Evolutionary conservation across 1,139 yeast species (phyloP), one percentile per base, ranked within the genome.

Genomic region (Blastobotrys persicus): DNA sequence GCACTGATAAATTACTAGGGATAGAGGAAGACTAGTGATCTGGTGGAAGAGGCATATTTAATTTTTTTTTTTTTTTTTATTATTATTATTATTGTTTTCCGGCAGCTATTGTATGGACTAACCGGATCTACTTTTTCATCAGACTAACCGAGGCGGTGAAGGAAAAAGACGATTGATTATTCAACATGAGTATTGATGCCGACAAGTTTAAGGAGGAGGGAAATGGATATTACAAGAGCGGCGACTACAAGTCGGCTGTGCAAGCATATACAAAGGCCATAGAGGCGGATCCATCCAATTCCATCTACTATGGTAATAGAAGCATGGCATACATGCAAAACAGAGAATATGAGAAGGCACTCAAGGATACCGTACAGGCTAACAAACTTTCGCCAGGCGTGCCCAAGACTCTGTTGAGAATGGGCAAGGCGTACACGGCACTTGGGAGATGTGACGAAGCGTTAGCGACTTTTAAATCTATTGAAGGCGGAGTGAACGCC

Each of bases 281-380:
- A 14, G 61, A 60, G 14, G 57, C 62, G 16, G 74, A 65, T 49
- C 72, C 74, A 9, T 53, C 58, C 34, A 68, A 67, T 52, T 64
- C 74, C 6, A 61, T 66, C 13, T 73, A 85, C 31, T 84, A 78
- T 60, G 84, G 95, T n/a, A 91, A 91, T 64, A 70, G 94, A 51
- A 85, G 95, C 2, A 85, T 86, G 74, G 80, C 95, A n/a, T 75
- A 78, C 54, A 69, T 87, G 59, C 85, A 85, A 56, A 66, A 81
- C 4, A 65, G 72, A 4, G 77, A 79, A 48, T 85, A 77, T 72
- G 66, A 70, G 5, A 70, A 78, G 38, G 95, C 94, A 1, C 65
- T 81, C 7, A 63, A 68, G 28, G 89, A 85, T 57, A 63, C 70
- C 4, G 51, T 54, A 28, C 55, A 55, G 43, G 69, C 73, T n/a